Conservation (phyloP, 1,139 yeast genomes). For the Saccharomycopsis hybrid region DNA sequence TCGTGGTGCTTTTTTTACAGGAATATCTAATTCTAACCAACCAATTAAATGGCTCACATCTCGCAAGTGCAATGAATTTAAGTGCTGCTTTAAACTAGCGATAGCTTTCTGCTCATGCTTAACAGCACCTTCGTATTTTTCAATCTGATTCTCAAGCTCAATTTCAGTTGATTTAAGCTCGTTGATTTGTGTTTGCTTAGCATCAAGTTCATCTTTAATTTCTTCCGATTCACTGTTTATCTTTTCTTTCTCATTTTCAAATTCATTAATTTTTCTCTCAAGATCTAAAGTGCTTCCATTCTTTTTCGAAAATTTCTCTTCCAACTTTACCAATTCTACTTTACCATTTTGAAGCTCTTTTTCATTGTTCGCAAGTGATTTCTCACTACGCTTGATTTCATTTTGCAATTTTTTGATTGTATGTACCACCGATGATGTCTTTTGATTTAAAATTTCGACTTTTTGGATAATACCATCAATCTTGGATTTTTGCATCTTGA, state of each 20-base stretch:
- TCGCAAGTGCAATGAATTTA: slow-evolving; percentile 41
- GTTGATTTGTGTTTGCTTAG: slow-evolving; percentile 47
- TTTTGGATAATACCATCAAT: slow-evolving; percentile 72
- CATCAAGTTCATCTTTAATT: slow-evolving; percentile 43
- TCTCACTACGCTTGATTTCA: slow-evolving; percentile 52
- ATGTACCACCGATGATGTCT: slow-evolving; percentile 55
- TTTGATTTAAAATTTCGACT: slow-evolving; percentile 54
- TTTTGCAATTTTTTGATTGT: slow-evolving; percentile 59
- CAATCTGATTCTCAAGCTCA: slow-evolving; percentile 60
- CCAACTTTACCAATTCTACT: slow-evolving; percentile 33
- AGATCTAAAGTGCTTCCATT: slow-evolving; percentile 28
- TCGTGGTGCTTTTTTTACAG: slow-evolving; percentile 28
- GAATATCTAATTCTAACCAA: slow-evolving; percentile 34
- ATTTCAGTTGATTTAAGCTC: slow-evolving; percentile 63
- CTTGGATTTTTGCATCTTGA: slow-evolving; percentile 73
- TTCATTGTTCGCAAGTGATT: slow-evolving; percentile 40
- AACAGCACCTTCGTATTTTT: slow-evolving; percentile 43
- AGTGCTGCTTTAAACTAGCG: slow-evolving; percentile 33
- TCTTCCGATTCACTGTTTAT: slow-evolving; percentile 25
- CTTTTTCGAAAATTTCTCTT: slow-evolving; percentile 25
- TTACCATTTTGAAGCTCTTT: slow-evolving; percentile 34
- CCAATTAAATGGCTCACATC: slow-evolving; percentile 45
- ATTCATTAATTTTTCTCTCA: slow-evolving; percentile 28
- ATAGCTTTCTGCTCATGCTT: slow-evolving; percentile 38
- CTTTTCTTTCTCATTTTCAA: slow-evolving; percentile 27